phyloP scores from a whole-genome alignment of 1,284 basidiomycete species.

The Ceratobasidium sp. region DNA sequence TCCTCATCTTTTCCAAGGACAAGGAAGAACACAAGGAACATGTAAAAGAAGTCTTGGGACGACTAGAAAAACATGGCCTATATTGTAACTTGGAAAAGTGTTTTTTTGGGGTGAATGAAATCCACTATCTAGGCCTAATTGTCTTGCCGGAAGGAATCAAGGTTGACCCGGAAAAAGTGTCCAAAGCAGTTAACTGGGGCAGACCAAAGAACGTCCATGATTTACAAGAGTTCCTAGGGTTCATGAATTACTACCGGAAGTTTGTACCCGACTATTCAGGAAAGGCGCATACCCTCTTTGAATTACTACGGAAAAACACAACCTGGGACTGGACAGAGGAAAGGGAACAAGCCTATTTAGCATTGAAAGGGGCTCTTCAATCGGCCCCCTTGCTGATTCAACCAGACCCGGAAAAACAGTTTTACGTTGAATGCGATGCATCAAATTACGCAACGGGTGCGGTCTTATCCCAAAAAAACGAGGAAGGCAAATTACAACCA shows the following conservation, averaged over 20 bases:
- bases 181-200: constrained; percentile 46
- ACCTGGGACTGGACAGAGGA: not conserved
- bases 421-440: constrained; percentile 23
- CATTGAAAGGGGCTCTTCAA: not conserved
- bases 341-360: not conserved
- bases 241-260: too few relatives aligned
- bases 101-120: constrained; percentile 46
- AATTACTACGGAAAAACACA: not conserved
- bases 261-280: constrained; percentile 50
- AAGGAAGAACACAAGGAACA: constrained; percentile 53
- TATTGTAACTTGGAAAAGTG: constrained; percentile 49
- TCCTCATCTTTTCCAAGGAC: constrained; percentile 52
- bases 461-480: constrained; percentile 7
- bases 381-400: not conserved
- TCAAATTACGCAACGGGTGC: constrained; percentile 30
- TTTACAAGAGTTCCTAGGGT: too few relatives aligned
- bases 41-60: constrained; percentile 47
- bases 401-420: not conserved
- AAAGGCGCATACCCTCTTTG: constrained; percentile 48
- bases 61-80: constrained; percentile 44
- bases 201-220: too few relatives aligned
- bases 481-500: constrained; percentile 20
- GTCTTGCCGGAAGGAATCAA: constrained; percentile 43
- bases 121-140: constrained; percentile 53
- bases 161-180: constrained; percentile 51